phyloP scores from a whole-genome alignment of 2,329 filamentous ascomycete genomes.

The Aspergillus sp. region DNA sequence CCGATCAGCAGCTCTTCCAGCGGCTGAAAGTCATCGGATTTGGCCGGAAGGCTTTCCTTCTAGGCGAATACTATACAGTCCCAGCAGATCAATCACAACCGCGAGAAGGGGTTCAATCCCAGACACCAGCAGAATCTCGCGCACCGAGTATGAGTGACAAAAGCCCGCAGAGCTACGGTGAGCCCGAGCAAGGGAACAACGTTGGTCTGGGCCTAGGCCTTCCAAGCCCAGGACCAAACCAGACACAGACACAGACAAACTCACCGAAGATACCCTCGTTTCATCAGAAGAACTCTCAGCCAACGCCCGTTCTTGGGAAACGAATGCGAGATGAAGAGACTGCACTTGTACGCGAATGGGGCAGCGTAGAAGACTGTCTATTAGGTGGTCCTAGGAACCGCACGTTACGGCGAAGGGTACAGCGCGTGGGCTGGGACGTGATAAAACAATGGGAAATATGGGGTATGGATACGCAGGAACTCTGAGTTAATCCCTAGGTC shows the following conservation, averaged over 20 bases:
- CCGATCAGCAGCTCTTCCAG: constrained; percentile 32
- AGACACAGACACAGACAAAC: neutral
- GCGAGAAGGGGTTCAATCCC: constrained; percentile 11
- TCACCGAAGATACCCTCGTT: neutral
- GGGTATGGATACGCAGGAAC: constrained; percentile 43
- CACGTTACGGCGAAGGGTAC: constrained; percentile 34
- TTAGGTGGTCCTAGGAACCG: constrained; percentile 20
- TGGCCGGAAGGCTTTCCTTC: constrained; percentile 41
- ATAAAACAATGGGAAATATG: constrained; percentile 46
- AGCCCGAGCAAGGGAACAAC: neutral
- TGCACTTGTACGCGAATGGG: neutral
- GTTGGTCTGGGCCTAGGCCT: neutral
- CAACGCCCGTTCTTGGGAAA: constrained; percentile 21
- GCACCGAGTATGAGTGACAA: constrained; percentile 11
- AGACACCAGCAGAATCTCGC: constrained; percentile 16
- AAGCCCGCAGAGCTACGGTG: constrained; percentile 1
- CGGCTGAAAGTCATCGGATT: constrained; percentile 38
- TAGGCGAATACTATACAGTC: constrained; percentile 38
- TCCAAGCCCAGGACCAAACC: neutral
- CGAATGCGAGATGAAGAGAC: constrained; percentile 17
- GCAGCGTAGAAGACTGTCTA: neutral
- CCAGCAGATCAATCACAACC: constrained; percentile 15
- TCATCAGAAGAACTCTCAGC: neutral
- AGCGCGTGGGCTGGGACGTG: constrained; percentile 41
- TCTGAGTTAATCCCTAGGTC: constrained; percentile 16